Percentiles rank a stretch among this genome's conserved stretches.
phyloP scores from a whole-genome alignment of 2,329 filamentous ascomycete species.

The Bertia moriformis region DNA sequence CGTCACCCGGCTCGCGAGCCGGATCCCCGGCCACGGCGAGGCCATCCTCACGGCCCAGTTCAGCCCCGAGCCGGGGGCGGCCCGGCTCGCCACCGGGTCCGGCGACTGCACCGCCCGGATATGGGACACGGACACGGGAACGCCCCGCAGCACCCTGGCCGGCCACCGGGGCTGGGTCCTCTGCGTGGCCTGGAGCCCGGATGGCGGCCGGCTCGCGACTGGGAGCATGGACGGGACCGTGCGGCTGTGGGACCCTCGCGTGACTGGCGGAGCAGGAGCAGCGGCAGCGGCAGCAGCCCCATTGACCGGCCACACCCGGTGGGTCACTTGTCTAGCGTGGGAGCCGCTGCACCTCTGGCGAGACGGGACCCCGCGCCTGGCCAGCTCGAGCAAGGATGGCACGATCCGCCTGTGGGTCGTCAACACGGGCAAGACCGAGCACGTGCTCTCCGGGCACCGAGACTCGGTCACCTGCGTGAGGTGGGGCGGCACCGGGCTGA shows the following conservation, averaged over 20 bases:
- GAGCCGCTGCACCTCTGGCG: conserved; percentile 80
- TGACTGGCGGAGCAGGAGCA: too few species aligned
- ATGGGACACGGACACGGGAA: conserved; percentile 91
- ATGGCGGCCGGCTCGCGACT: conserved; percentile 68
- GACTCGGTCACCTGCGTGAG: conserved; percentile 70
- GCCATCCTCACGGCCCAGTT: conserved; percentile 79
- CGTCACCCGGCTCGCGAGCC: conserved; percentile 76
- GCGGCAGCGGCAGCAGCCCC: conserved; percentile 46
- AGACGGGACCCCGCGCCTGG: conserved; percentile 56
- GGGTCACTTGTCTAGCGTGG: conserved; percentile 79
- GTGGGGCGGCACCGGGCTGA: conserved; percentile 79
- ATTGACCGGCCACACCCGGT: conserved; percentile 82
- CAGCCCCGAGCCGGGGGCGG: conserved; percentile 63
- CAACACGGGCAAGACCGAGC: conserved; percentile 63
- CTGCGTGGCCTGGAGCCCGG: conserved; percentile 73
- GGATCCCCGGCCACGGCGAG: conserved; percentile 81
- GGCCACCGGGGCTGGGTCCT: conserved; percentile 86
- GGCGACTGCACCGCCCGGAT: conserved; percentile 83
- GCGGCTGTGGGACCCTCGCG: conserved; percentile 70
- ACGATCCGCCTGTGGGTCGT: conserved; percentile 81
- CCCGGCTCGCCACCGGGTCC: conserved; percentile 70
- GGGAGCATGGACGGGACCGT: conserved; percentile 88
- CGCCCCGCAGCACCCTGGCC: conserved; percentile 69
- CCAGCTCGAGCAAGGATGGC: conserved; percentile 76
- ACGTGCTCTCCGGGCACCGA: conserved; percentile 80